Evolutionary conservation across 257 asterid genomes (phyloP).

Genomic region (Nicotiana paniculata): DNA sequence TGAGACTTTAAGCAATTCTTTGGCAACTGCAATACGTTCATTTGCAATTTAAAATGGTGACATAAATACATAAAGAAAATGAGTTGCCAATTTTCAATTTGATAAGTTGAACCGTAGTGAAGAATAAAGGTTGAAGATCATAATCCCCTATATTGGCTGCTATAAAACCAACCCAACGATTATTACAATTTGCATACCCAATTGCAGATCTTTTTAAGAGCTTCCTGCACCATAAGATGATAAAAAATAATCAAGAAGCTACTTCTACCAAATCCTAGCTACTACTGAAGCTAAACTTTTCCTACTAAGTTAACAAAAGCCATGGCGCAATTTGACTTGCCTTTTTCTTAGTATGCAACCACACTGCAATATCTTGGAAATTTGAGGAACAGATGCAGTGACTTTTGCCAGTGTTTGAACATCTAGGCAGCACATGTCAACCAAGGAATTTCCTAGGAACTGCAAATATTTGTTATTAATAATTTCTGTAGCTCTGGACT

Average conservation of each 20-base stretch:
- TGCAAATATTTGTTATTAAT: conserved; percentile 48
- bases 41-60: conserved; percentile 11
- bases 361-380: conserved; percentile 58
- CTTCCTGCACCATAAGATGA: conserved; percentile 51
- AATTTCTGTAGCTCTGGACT: conserved; percentile 53
- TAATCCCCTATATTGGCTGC: conserved; percentile 45
- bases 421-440: conserved; percentile 66
- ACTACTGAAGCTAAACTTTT: background rate
- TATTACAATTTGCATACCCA: conserved; percentile 77
- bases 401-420: conserved; percentile 64
- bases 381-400: conserved; percentile 54
- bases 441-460: conserved; percentile 61
- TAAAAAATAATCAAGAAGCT: background rate
- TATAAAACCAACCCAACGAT: conserved; percentile 80
- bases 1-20: conserved; percentile 60
- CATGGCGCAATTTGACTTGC: conserved; percentile 22
- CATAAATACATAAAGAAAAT: conserved; percentile 7
- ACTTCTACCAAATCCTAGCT: background rate
- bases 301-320: background rate
- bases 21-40: conserved; percentile 56
- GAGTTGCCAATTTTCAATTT: background rate
- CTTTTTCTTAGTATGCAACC: conserved; percentile 68
- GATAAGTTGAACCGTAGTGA: conserved; percentile 49
- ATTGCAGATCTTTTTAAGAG: conserved; percentile 64
- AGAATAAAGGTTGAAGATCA: conserved; percentile 59